phyloP scores from a whole-genome alignment of 2,329 filamentous ascomycete species.

The Epicoccum sorghinum region DNA sequence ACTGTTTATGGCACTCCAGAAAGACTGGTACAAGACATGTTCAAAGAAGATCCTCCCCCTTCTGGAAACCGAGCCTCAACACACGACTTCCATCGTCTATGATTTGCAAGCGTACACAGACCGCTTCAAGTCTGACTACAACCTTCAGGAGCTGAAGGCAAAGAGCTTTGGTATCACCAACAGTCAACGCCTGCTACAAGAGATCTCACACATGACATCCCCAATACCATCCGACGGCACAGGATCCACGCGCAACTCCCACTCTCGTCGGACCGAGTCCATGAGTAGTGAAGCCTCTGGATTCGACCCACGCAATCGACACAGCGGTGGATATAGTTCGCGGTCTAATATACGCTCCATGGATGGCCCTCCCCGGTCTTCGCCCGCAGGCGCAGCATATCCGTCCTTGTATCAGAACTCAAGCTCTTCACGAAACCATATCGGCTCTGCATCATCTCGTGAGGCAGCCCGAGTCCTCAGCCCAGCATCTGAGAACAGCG shows the following conservation, averaged over 20 bases:
- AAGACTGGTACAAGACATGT: constrained; percentile 82
- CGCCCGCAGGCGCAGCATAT: constrained; percentile 32
- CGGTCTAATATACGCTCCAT: constrained; percentile 33
- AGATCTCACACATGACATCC: constrained; percentile 65
- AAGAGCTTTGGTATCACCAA: constrained; percentile 79
- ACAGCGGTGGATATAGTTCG: constrained; percentile 67
- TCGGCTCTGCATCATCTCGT: constrained; percentile 25
- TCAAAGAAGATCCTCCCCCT: constrained; percentile 80
- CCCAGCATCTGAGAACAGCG: constrained; percentile 38
- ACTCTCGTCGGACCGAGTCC: constrained; percentile 52
- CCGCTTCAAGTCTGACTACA: constrained; percentile 80
- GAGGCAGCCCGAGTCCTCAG: constrained; percentile 35
- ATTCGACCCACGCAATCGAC: constrained; percentile 54
- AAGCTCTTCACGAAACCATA: constrained; percentile 21
- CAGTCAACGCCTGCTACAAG: constrained; percentile 58
- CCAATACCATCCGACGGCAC: constrained; percentile 53
- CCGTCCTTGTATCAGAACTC: constrained; percentile 28
- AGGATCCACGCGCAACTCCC: constrained; percentile 50
- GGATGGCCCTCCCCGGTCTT: constrained; percentile 38
- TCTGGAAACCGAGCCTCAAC: constrained; percentile 61
- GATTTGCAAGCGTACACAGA: constrained; percentile 75
- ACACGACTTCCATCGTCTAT: constrained; percentile 60
- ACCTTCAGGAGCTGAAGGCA: constrained; percentile 70
- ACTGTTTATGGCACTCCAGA: constrained; percentile 84
- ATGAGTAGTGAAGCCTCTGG: constrained; percentile 47